Base-by-base conservation (phyloP, 768 basidiomycete species). In the Pisolithus microcarpus region DNA sequence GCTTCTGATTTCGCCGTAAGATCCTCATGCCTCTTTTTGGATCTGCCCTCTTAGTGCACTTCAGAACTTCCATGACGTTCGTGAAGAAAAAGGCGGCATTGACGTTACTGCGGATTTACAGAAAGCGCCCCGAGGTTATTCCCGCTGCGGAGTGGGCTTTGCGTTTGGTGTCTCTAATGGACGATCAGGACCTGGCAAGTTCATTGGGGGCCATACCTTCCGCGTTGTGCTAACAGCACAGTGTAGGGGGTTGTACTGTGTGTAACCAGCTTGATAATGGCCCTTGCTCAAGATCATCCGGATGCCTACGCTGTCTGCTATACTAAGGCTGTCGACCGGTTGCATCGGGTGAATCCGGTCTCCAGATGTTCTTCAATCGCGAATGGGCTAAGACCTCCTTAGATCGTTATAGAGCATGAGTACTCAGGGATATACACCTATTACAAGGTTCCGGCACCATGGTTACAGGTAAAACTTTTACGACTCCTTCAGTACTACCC, bases 21-120 rank as follows among this genome's bases (percentile, higher is more conserved):
- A 70, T n/a, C 42, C 44, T 9, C 34, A 40, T 52, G 30, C 49
- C 34, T 38, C 31, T 19, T 49, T 43, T 26, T 16, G 7, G 23
- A 52, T 49, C 56, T 64, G 47, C 15, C 8, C 34, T 28, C 52
- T 60, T 7, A 64, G 47, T 28, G 9, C 45, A 21, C 50, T 42
- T 11, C 55, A 98, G 95, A 40, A 97, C 94, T 18, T 97, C 95
- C 1, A 84, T 86, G 58, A 89, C 75, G 43, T 97, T 99, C 59
- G 96, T 98, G 49, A 94, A 93, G 75, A 99, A 99, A 74, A 99
- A 99, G 67, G 95, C 96, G 2, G 96, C 96, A 1, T 70, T 99
- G 52, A 98, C 96, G 0, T 68, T 98, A 26, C 76, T 99, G 26
- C 78, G 96, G 46, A 72, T 99, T 36, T 98, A 98, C 62, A 84